These are phyloP conservation scores for Tolypocladium ophioglossoides DNA, from an alignment of 2,329 filamentous ascomycete species.

Conservation along the genomic window DNA sequence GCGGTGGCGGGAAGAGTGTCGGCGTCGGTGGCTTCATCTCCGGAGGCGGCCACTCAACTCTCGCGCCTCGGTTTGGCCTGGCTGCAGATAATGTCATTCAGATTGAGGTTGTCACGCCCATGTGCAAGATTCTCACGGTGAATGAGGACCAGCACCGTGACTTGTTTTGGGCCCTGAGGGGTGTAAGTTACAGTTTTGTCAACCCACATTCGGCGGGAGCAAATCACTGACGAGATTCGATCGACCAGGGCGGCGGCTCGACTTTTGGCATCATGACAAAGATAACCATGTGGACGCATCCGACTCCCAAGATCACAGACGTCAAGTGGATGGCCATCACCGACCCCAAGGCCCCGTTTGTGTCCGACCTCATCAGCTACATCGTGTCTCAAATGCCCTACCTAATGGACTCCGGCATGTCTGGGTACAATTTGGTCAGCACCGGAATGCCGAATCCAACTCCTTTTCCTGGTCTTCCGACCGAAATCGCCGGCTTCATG, in stretches of 20 bases:
- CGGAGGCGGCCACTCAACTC: constrained; percentile 48
- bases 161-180: constrained; percentile 54
- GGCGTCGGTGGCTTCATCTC: constrained; percentile 50
- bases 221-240: background rate
- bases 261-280: constrained; percentile 51
- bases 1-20: constrained; percentile 44
- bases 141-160: constrained; percentile 44
- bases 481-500: constrained; percentile 23
- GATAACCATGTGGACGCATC: constrained; percentile 42
- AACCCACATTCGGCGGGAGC: background rate
- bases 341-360: constrained; percentile 21
- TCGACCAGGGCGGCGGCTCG: constrained; percentile 40
- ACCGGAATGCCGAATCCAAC: constrained; percentile 19
- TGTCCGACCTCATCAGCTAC: constrained; percentile 35
- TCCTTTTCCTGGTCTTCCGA: constrained; percentile 21
- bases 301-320: constrained; percentile 23
- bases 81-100: constrained; percentile 51
- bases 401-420: constrained; percentile 39
- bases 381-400: constrained; percentile 34
- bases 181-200: constrained; percentile 26
- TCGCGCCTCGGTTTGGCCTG: constrained; percentile 45
- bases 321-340: constrained; percentile 13
- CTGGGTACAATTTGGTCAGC: constrained; percentile 34
- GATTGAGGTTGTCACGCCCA: constrained; percentile 43
- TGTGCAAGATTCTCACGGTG: constrained; percentile 36